Evolutionary conservation across 345 rosid genomes (phyloP), one percentile per base, ranked within the genome.

Genomic region (Boechera divaricarpa): DNA sequence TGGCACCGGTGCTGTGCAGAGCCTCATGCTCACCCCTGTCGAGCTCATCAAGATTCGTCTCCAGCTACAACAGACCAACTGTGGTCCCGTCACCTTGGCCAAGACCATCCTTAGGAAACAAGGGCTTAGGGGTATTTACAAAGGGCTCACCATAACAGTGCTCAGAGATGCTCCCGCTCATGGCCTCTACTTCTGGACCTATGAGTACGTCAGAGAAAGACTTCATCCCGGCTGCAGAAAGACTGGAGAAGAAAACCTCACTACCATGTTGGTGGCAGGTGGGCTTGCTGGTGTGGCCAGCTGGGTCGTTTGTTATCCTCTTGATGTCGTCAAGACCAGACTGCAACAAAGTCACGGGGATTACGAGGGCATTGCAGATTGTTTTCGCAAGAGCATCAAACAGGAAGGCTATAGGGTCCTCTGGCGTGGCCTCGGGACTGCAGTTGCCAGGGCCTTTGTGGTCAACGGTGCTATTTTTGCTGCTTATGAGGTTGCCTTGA

Each of bases 381-480:
- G 99, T 72, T 82, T 89, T 16, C 53, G 65, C 18, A 88, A 81
- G 75, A 92, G 94, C 55, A 80, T 90, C 31, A 73, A 70, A 62
- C 82, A 83, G 70, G 97, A 95, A 18, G 97, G 99, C 15, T 83
- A 86, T 45, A 0, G 78, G 0, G 90, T 94, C 72, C 92, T 92
- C 26, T 94, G 92, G 92, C 79, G 97, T 65, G 98, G 98, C n/a
- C 70, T 94, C 28, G 98, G 97, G 41, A 92, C 99, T 74, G 99
- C 98, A n/a, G 96, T 95, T 54, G 82, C 96, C 57, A 85, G 98
- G 83, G 99, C 99, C 64, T 95, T 95, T 81, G 87, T 92, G 5
- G 99, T 95, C 71, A 92, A 95, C 65, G 98, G 94, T 3, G 94
- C 98, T 32, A 61, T 95, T 11, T 95, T 94, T 81, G 72, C 91